Percentiles rank a stretch among this genome's conserved stretches.
Evolutionary conservation across 768 basidiomycete species (phyloP).

Genomic region (Suillus clintonianus): DNA sequence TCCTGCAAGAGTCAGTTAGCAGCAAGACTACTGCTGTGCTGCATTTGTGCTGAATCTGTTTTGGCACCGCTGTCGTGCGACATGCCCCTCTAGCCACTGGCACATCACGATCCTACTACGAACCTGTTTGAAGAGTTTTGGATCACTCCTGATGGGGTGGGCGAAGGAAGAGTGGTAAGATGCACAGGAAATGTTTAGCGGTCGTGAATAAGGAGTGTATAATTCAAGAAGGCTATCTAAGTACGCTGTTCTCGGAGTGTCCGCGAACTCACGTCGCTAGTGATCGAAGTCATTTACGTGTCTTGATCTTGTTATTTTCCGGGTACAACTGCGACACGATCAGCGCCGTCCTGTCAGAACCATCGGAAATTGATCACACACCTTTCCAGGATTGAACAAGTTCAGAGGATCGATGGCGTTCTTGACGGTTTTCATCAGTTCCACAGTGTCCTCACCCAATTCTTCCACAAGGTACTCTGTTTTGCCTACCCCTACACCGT

Average conservation of each 20-base stretch:
- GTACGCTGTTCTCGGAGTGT: background rate
- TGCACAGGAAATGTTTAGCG: background rate
- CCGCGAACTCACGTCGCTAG: background rate
- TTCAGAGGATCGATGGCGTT: conserved; percentile 74
- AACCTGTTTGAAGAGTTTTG: background rate
- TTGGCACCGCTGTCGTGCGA: background rate
- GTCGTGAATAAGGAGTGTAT: background rate
- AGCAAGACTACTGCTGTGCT: background rate
- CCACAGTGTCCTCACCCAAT: conserved; percentile 79
- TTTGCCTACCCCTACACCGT: conserved; percentile 88
- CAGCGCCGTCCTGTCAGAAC: background rate
- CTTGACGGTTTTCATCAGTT: conserved; percentile 87
- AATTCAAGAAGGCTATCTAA: background rate
- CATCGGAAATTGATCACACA: conserved; percentile 8
- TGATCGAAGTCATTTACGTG: background rate
- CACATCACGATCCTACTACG: too few species aligned
- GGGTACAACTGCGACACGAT: background rate
- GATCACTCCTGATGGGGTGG: background rate
- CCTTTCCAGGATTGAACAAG: conserved; percentile 87
- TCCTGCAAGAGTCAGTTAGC: too few species aligned
- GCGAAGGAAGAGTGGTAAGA: background rate
- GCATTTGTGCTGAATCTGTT: background rate
- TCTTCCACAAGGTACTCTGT: conserved; percentile 82
- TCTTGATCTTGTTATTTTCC: background rate
- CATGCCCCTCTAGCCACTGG: too few species aligned